These are phyloP conservation scores for Mucor saturninus DNA, from an alignment of 371 early-diverging fungal species.

Conservation along the genomic window DNA sequence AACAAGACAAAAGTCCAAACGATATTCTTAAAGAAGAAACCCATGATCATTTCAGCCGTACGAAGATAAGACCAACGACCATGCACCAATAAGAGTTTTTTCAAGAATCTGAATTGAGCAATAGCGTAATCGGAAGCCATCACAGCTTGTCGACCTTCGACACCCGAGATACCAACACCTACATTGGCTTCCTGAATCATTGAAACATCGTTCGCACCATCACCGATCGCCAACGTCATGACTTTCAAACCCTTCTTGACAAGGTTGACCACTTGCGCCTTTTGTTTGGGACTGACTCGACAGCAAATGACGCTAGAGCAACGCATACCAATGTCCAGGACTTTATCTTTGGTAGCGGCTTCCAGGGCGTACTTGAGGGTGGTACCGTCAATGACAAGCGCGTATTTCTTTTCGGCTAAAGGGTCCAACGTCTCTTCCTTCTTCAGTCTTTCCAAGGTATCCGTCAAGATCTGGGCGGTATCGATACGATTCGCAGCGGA, in stretches of 20 bases:
- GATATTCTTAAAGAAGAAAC: constrained; percentile 83
- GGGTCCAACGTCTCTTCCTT: constrained; percentile 56
- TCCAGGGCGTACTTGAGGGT: constrained; percentile 84
- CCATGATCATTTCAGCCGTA: constrained; percentile 77
- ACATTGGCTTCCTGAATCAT: constrained; percentile 95
- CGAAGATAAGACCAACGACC: constrained; percentile 88
- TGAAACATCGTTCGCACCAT: constrained; percentile 94
- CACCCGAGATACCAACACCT: constrained; percentile 91
- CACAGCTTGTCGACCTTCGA: constrained; percentile 94
- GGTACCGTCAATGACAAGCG: constrained; percentile 91
- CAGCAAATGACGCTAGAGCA: constrained; percentile 85
- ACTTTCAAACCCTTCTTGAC: constrained; percentile 56
- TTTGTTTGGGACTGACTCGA: constrained; percentile 90
- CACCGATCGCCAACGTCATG: constrained; percentile 86
- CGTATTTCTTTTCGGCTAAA: constrained; percentile 54
- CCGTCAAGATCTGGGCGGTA: constrained; percentile 61
- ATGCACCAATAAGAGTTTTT: constrained; percentile 77
- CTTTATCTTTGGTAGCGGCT: constrained; percentile 49
- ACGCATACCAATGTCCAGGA: constrained; percentile 72
- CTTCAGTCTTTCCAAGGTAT: constrained; percentile 67
- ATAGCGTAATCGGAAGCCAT: constrained; percentile 92
- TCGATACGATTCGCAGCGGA: constrained; percentile 60
- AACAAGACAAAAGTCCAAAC: constrained; percentile 81
- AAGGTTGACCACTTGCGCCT: constrained; percentile 79
- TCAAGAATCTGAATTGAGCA: constrained; percentile 83